Percentiles rank a stretch among this genome's conserved stretches.
Conservation (phyloP, 208 protist genomes). For the Crithidia fasciculata region DNA sequence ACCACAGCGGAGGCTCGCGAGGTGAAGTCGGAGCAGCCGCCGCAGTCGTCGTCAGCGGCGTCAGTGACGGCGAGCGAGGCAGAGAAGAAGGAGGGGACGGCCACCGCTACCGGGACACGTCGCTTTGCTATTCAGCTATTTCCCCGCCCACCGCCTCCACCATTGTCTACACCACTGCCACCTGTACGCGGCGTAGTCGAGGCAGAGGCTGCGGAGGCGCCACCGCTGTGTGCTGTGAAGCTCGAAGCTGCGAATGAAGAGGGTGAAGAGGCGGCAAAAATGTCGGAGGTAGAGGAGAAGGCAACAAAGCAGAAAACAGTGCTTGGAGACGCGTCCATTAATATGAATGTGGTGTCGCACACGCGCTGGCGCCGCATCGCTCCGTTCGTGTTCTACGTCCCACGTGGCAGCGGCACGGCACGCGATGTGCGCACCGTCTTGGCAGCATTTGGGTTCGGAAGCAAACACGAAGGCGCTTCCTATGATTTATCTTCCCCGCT, state of each 20-base stretch:
- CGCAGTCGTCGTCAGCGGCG: not conserved
- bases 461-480: no score
- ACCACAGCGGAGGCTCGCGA: no score
- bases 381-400: slow-evolving; percentile 19
- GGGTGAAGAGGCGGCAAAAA: not conserved
- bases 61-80: not conserved
- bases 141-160: not conserved
- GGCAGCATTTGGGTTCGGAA: slow-evolving; percentile 15
- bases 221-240: not conserved
- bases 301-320: not conserved
- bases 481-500: not conserved
- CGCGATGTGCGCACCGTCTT: slow-evolving; percentile 10
- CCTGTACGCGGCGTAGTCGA: no score
- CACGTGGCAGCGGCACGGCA: slow-evolving; percentile 17
- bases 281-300: not conserved
- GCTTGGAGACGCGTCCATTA: not conserved
- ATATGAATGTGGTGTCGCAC: not conserved
- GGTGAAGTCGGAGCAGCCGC: no score
- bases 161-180: not conserved
- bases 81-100: no score
- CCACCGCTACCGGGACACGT: not conserved
- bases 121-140: not conserved
- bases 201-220: not conserved
- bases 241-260: not conserved
- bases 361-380: slow-evolving; percentile 23